Evolutionary conservation across 2,329 filamentous ascomycete genomes (phyloP), one percentile per base, ranked within the genome.

Genomic region (Sclerotinia borealis): DNA sequence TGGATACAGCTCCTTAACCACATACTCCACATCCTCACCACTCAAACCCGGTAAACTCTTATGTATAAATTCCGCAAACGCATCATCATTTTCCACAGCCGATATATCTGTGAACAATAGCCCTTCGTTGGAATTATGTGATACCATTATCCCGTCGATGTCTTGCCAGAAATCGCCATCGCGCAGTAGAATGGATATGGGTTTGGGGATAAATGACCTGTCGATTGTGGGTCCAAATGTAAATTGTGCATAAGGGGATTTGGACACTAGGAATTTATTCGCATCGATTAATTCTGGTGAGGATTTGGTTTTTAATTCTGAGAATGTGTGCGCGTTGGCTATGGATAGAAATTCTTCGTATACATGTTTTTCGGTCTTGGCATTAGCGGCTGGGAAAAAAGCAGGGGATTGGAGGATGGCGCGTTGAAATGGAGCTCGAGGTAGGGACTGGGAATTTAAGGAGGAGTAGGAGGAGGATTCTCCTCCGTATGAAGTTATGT

Each of bases 401-500:
- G 45, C 45, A 4, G 25, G 45, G 22, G 45, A 48, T 19, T 48
- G 45, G 0, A 48, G 45, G 17, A 48, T 48, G 9, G 45, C 45
- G 7, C 22, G 25, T 48, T 48, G 45, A 2, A 48, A 48, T 17
- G 45, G 45, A 8, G 45, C 45, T 3, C 45, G 25, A 15, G 45
- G 13, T 48, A 29, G 19, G 6, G 45, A 48, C 17, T 48, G 1
- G 6, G 45, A 7, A 17, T 48, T 48, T 9, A 17, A 27, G 2
- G 5, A 17, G 25, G 25, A 48, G 2, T 8, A 27, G 2, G 5
- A 17, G 25, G 25, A 48, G 2, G 45, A 29, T 1, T 25, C 25
- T 3, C 83, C 83, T 27, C 78, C 79, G 65, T 84, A 83, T 4
- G 81, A 80, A 48, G 81, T 77, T 25, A 85, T 75, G 27, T 86